phyloP scores from a whole-genome alignment of 345 rosid species.

The Syzygium jambos region DNA sequence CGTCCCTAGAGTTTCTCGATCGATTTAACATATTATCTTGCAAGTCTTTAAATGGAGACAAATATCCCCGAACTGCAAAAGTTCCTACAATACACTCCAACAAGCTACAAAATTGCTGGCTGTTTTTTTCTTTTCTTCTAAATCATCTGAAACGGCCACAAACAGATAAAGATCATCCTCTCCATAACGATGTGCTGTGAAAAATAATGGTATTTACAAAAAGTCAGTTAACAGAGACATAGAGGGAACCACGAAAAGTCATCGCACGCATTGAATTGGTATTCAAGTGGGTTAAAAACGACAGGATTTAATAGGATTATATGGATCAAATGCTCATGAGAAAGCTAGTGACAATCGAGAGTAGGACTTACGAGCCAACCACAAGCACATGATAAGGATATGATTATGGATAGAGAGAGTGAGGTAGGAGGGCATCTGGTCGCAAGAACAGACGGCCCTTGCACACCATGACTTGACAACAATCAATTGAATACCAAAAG shows the following conservation, averaged over 20 bases:
- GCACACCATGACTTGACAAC: not conserved
- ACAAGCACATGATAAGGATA: not conserved
- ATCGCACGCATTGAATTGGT: not conserved
- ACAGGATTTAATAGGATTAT: not conserved
- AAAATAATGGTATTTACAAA: conserved; percentile 4
- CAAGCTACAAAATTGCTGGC: conserved; percentile 44
- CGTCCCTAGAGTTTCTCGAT: not conserved
- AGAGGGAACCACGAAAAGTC: not conserved
- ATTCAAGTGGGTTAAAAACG: not conserved
- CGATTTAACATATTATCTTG: not conserved
- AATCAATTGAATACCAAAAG: not conserved
- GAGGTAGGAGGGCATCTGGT: not conserved
- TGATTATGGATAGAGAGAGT: not conserved
- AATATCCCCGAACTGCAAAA: not conserved
- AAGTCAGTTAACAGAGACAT: not conserved
- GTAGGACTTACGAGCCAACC: not conserved
- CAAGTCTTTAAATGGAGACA: not conserved
- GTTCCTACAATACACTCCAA: not conserved
- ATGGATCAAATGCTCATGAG: not conserved
- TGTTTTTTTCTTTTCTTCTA: conserved; percentile 11
- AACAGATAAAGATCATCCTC: not conserved
- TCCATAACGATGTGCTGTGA: not conserved
- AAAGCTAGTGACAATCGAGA: not conserved
- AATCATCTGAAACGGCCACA: conserved; percentile 30
- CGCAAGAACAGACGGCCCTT: not conserved